phyloP scores from a whole-genome alignment of 192 early-diverging fungal genomes.

The Rhizophagus clarus region DNA sequence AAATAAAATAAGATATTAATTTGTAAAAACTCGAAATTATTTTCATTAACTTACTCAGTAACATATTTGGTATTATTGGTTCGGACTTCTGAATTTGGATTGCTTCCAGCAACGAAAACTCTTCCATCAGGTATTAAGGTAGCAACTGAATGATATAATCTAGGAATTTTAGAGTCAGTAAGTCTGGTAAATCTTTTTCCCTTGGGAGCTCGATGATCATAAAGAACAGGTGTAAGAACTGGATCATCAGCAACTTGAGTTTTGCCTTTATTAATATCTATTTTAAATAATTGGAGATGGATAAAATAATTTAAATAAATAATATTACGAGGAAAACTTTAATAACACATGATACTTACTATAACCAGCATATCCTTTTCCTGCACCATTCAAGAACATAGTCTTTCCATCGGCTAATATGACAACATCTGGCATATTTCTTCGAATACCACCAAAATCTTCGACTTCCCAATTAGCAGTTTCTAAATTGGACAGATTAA shows the following conservation, averaged over 20 bases:
- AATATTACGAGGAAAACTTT: no score
- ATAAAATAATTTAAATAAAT: no score
- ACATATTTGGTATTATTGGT: constrained; percentile 32
- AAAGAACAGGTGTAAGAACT: constrained; percentile 52
- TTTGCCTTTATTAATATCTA: background rate
- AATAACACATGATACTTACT: constrained; percentile 8
- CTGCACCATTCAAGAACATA: constrained; percentile 67
- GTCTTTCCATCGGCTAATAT: constrained; percentile 57
- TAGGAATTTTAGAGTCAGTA: constrained; percentile 42
- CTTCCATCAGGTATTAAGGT: constrained; percentile 46
- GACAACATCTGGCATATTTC: constrained; percentile 58
- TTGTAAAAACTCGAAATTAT: background rate
- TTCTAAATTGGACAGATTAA: constrained; percentile 41
- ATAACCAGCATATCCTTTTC: constrained; percentile 59
- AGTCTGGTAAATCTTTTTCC: constrained; percentile 37
- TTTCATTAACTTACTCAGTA: constrained; percentile 45
- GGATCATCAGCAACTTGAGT: constrained; percentile 39
- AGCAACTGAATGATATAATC: constrained; percentile 66
- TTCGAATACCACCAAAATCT: constrained; percentile 40
- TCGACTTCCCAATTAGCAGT: constrained; percentile 58
- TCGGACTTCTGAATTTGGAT: constrained; percentile 34
- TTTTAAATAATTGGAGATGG: no score
- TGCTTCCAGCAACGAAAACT: constrained; percentile 44
- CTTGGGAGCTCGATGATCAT: constrained; percentile 44
- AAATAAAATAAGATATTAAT: constrained; percentile 29